Evolutionary conservation across 768 basidiomycete species (phyloP), one percentile per base, ranked within the genome.

Genomic region (Podaxis carcinomalis): DNA sequence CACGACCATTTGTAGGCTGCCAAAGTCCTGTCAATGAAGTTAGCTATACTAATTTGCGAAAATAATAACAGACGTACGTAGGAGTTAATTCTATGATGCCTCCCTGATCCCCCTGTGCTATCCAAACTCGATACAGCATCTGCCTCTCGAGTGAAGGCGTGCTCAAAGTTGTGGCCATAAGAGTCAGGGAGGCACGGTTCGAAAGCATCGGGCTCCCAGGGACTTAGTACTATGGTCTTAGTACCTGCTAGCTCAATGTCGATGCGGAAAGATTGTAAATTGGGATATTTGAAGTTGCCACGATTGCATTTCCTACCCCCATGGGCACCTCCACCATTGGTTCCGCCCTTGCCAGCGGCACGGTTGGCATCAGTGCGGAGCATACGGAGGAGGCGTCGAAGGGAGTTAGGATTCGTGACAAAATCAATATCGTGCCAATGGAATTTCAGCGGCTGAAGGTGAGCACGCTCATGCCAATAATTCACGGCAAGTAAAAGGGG

Each of bases 381-480:
- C 82, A 80, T 85, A n/a, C 80, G 76, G 32, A 85, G 64, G 46
- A 88, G 70, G 69, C 85, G 86, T 36, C 85, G 78, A 14, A 88
- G 70, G 25, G 74, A 75, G 64, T 86, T 88, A 28, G 87, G 76
- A 63, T 87, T 85, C 1, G 84, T 82, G 65, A 88, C 68, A 44
- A 75, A 70, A 54, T 77, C 73, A 50, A 81, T 73, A 5, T 66
- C 59, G 5, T 71, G 28, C 75, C 75, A 76, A 61, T 74, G 68
- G 54, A 74, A 73, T 50, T 55, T 42, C 27, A 16, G 27, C 50
- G 47, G 28, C 35, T 25, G 40, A 32, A 21, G 21, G 11, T 27
- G 56, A 35, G 46, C 50, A 21, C 47, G 56, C 32, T 62, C 56
- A 28, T 37, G 35, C 56, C 54, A 57, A 25, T 64, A 35, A 13